These are phyloP conservation scores for Suhomyces coccinellae DNA, from an alignment of 1,139 yeast species.

Conservation along the genomic window DNA sequence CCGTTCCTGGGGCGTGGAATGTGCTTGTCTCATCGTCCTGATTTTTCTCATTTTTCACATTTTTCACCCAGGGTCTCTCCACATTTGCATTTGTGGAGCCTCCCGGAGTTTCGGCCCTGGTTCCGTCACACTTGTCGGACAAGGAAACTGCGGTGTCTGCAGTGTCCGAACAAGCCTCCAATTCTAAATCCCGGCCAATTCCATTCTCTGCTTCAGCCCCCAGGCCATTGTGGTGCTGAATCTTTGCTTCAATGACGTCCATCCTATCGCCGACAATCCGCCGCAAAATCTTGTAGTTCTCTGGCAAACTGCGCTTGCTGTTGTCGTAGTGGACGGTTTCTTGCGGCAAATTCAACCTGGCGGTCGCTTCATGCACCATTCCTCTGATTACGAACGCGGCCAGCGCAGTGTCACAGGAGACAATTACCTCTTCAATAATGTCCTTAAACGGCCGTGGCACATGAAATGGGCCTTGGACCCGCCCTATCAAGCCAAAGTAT, in stretches of 20 bases:
- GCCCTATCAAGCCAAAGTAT: conserved; percentile 15
- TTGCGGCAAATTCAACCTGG: conserved; percentile 23
- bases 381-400: conserved; percentile 23
- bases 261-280: conserved; percentile 21
- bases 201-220: neutral
- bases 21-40: neutral
- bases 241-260: conserved; percentile 11
- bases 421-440: conserved; percentile 13
- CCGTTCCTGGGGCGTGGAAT: no score
- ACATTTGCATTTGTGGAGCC: neutral
- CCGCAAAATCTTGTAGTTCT: conserved; percentile 30
- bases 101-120: neutral
- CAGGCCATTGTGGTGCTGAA: conserved; percentile 3
- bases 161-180: neutral
- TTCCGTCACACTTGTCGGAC: no score
- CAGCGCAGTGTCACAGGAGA: conserved; percentile 1
- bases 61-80: neutral
- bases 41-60: neutral
- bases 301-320: conserved; percentile 20
- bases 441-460: conserved; percentile 8
- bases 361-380: conserved; percentile 26
- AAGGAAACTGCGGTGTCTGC: neutral
- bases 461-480: neutral
- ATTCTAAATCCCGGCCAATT: no score
- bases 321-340: conserved; percentile 19